Evolutionary conservation across 495 filamentous ascomycete species (phyloP), one percentile per base, ranked within the genome.

Genomic region (Halenospora varia): DNA sequence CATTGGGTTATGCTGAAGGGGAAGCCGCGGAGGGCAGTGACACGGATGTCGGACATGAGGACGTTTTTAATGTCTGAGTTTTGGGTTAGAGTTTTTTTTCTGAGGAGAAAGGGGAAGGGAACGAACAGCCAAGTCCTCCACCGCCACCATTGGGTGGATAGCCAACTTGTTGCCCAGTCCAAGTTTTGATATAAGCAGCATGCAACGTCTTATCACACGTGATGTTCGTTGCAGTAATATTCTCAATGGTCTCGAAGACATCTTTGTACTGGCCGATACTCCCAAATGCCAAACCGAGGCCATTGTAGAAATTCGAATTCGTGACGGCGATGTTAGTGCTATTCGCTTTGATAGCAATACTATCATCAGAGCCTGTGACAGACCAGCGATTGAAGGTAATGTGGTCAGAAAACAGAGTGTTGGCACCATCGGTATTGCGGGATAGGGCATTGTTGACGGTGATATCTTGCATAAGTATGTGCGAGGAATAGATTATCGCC

Each of bases 61-160:
- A 72, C 60, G 29, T 66, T 64, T 18, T 67, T 70, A 2, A 61
- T 59, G 41, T 56, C 59, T 61, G 39, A 53, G 1, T 67, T 25
- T 13, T 18, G 3, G 42, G 19, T 1, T 29, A 42, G 42, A 22
- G 19, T 53, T 25, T 25, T 18, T 11, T 10, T 47, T 10, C 10
- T 20, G 18, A 2, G 40, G 25, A 24, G 54, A n/a, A 48, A 56
- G 25, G 13, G 15, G 20, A 26, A 48, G 40, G 35, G n/a, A n/a
- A 51, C 68, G 54, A 64, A 73, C 71, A 71, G 26, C 74, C 74
- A 3, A 76, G 51, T n/a, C 75, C 75, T 1, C 73, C 74, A 18
- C 75, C 75, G 0, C 75, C 75, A n/a, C 75, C 74, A 55, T 78
- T 77, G 0, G 75, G 75, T 17, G 74, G 74, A 58, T 76, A 74